phyloP scores from a whole-genome alignment of 169 alveolate genomes.

The Cryptosporidium muris region DNA sequence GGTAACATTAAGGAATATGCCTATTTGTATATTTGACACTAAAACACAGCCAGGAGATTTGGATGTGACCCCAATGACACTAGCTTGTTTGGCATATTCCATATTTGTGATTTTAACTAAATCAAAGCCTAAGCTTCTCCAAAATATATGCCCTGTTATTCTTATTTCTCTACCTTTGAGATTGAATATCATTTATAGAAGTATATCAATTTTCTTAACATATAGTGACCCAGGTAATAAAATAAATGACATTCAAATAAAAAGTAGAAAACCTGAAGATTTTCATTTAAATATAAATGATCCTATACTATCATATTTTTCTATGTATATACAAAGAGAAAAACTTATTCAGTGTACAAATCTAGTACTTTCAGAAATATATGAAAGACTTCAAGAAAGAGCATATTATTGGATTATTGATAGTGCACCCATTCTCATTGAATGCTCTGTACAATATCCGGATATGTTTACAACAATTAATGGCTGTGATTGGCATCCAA shows the following conservation, averaged over 20 bases:
- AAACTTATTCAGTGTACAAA: neutral
- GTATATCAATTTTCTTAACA: conserved; percentile 14
- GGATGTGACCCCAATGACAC: conserved; percentile 55
- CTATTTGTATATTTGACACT: conserved; percentile 47
- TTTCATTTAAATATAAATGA: neutral
- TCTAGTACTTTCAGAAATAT: neutral
- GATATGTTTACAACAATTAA: conserved; percentile 11
- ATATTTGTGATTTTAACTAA: conserved; percentile 25
- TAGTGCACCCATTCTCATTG: conserved; percentile 4
- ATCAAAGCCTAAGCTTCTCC: neutral
- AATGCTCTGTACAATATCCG: conserved; percentile 14
- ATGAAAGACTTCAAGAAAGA: conserved; percentile 46
- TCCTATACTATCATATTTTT: conserved; percentile 35
- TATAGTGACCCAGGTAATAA: conserved; percentile 20
- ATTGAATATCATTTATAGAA: conserved; percentile 42
- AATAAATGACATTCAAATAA: conserved; percentile 17
- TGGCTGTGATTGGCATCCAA: conserved; percentile 65
- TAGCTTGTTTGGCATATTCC: conserved; percentile 51
- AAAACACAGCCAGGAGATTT: conserved; percentile 61
- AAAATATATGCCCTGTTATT: conserved; percentile 25
- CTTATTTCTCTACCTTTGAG: conserved; percentile 34
- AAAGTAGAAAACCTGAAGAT: neutral
- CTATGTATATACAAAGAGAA: conserved; percentile 12
- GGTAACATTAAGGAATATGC: conserved; percentile 47
- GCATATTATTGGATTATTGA: conserved; percentile 39